Evolutionary conservation across 2,329 filamentous ascomycete species (phyloP).

Genomic region (Xylaria sp.): DNA sequence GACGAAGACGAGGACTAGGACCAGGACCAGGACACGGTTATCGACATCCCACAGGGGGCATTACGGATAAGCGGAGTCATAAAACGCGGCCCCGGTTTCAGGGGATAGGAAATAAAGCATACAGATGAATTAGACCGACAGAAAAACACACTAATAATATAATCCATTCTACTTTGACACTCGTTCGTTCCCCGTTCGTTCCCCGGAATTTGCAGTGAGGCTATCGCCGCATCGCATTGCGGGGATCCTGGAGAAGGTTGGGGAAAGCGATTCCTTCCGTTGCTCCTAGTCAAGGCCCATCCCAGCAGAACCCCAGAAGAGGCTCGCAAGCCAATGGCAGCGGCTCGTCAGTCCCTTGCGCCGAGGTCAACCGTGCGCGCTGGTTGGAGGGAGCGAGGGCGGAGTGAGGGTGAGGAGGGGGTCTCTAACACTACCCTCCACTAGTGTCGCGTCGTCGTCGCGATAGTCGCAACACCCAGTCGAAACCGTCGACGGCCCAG

Average conservation of each 20-base stretch:
- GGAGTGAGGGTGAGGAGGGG: neutral
- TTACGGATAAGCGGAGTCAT: neutral
- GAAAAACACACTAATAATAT: conserved; percentile 17
- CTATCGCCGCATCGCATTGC: conserved; percentile 3
- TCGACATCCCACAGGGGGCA: neutral
- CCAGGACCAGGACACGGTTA: neutral
- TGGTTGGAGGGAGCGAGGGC: neutral
- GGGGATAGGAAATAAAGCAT: neutral
- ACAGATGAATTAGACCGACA: conserved; percentile 16
- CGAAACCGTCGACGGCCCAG: neutral
- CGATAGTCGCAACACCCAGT: no score
- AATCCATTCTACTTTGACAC: neutral
- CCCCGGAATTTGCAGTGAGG: conserved; percentile 7
- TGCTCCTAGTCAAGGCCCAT: conserved; percentile 25
- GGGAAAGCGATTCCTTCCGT: conserved; percentile 21
- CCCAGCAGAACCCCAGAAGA: neutral
- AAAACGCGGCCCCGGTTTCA: neutral
- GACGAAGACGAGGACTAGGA: no score
- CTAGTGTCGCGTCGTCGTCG: no score
- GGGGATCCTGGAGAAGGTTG: conserved; percentile 17
- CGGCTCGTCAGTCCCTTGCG: conserved; percentile 10
- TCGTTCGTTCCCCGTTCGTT: neutral
- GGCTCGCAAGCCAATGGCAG: conserved; percentile 7
- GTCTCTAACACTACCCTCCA: neutral
- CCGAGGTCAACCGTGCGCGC: neutral